A percentile compares a stretch with the other conserved stretches of the same genome.
Evolutionary conservation across 202 grass and related monocot genomes (phyloP).

Genomic region (Panicum hallii): DNA sequence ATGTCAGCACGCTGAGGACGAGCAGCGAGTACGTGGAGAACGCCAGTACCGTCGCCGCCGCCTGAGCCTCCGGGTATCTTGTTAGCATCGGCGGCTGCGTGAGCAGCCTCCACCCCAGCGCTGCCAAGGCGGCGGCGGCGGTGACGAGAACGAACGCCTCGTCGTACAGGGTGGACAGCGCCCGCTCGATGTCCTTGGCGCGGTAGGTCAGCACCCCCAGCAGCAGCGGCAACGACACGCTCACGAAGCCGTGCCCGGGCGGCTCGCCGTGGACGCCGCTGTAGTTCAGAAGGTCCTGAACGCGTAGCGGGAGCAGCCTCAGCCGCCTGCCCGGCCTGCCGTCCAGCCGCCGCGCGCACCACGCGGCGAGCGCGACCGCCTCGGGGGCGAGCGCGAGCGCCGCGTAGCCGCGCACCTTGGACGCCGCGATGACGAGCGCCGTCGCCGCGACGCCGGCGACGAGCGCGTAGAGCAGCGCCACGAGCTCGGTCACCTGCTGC

Average conservation of each 20-base stretch:
- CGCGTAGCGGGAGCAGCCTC: too few species aligned
- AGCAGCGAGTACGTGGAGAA: not conserved
- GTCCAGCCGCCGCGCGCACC: not conserved
- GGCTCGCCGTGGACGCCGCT: not conserved
- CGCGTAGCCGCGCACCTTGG: not conserved
- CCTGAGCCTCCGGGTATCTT: not conserved
- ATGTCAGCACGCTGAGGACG: not conserved
- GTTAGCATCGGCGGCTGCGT: not conserved
- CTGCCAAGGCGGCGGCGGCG: not conserved
- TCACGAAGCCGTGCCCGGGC: not conserved
- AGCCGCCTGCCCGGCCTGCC: too few species aligned
- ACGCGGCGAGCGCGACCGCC: not conserved
- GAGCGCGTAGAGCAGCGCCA: too few species aligned
- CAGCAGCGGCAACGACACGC: not conserved
- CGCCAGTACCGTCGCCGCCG: slow-evolving; percentile 12
- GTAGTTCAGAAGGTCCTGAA: too few species aligned
- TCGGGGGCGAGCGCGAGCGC: not conserved
- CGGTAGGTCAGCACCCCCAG: not conserved
- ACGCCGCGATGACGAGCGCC: not conserved
- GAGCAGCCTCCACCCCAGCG: slow-evolving; percentile 17
- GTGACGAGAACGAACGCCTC: slow-evolving; percentile 18
- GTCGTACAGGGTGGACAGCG: not conserved
- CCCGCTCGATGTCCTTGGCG: slow-evolving; percentile 32
- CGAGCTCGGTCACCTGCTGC: too few species aligned
- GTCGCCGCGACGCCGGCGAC: too few species aligned